Conservation (phyloP, 2,329 filamentous ascomycete genomes). For the Colletotrichum horii region DNA sequence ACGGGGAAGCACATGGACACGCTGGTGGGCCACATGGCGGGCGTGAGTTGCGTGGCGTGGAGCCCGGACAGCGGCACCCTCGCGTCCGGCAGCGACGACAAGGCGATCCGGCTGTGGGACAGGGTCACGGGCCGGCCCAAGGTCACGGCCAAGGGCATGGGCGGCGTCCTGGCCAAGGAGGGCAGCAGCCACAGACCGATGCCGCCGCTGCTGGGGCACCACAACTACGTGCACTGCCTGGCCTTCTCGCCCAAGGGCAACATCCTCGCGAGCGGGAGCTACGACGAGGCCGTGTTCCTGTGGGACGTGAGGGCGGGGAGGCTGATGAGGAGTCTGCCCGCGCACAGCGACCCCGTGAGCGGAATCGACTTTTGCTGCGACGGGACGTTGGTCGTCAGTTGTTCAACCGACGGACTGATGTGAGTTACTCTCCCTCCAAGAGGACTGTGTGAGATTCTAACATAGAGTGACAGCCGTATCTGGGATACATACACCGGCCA, state of each 20-base stretch:
- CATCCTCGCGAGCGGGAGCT: slow-evolving; percentile 92
- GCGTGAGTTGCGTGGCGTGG: slow-evolving; percentile 94
- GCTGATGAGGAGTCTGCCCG: slow-evolving; percentile 88
- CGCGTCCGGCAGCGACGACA: slow-evolving; percentile 94
- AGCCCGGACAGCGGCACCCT: slow-evolving; percentile 86
- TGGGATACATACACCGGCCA: slow-evolving; percentile 97
- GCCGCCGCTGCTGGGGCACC: slow-evolving; percentile 78
- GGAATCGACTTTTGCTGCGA: slow-evolving; percentile 94
- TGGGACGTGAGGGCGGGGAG: slow-evolving; percentile 93
- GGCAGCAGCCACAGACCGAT: slow-evolving; percentile 36
- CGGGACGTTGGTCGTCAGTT: slow-evolving; percentile 90
- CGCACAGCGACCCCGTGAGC: slow-evolving; percentile 92
- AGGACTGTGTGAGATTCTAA: background rate
- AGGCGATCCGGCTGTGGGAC: slow-evolving; percentile 93
- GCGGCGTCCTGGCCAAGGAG: slow-evolving; percentile 20
- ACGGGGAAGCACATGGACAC: slow-evolving; percentile 85
- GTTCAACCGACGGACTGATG: slow-evolving; percentile 90
- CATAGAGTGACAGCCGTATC: slow-evolving; percentile 64
- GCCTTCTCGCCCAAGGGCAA: slow-evolving; percentile 99
- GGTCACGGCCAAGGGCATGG: slow-evolving; percentile 42
- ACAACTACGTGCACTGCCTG: slow-evolving; percentile 94
- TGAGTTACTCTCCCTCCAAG: slow-evolving; percentile 41
- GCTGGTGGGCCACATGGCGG: slow-evolving; percentile 90
- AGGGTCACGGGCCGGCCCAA: slow-evolving; percentile 64
- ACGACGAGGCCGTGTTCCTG: slow-evolving; percentile 95